Conservation (phyloP, 352 stramenopile genomes). For the Globisporangium takayamanum region DNA sequence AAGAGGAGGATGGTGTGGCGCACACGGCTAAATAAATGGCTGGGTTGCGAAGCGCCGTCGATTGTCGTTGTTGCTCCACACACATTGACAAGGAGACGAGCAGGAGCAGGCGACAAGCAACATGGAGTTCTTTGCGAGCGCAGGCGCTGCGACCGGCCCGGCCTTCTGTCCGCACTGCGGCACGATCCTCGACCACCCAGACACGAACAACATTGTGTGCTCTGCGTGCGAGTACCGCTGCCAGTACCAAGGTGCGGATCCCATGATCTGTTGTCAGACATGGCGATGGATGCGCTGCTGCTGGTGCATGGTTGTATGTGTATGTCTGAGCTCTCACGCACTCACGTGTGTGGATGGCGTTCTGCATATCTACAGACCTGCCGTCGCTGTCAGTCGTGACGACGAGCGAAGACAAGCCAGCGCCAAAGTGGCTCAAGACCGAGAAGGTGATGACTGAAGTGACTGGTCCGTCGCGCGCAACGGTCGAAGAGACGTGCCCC, state of each 20-base stretch:
- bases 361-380: constrained; percentile 38
- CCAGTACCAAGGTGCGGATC: constrained; percentile 61
- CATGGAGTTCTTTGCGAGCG: constrained; percentile 75
- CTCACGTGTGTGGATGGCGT: constrained; percentile 1
- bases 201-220: constrained; percentile 86
- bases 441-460: constrained; percentile 75
- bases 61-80: neutral
- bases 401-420: constrained; percentile 64
- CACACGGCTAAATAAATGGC: neutral
- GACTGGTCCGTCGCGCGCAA: constrained; percentile 85
- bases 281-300: neutral
- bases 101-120: constrained; percentile 13
- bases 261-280: neutral
- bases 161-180: constrained; percentile 87
- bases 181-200: constrained; percentile 82
- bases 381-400: constrained; percentile 74
- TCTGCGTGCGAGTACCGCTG: constrained; percentile 81
- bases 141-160: constrained; percentile 47
- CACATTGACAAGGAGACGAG: neutral
- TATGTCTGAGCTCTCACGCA: neutral
- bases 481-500: constrained; percentile 97
- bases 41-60: neutral
- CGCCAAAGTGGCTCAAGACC: constrained; percentile 75
- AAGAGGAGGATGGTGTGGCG: neutral
- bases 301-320: no score